Percentiles rank a stretch among this genome's conserved stretches.
These are phyloP conservation scores for Eimeria sp. DNA, from an alignment of 169 alveolate species.

Conservation along the genomic window DNA sequence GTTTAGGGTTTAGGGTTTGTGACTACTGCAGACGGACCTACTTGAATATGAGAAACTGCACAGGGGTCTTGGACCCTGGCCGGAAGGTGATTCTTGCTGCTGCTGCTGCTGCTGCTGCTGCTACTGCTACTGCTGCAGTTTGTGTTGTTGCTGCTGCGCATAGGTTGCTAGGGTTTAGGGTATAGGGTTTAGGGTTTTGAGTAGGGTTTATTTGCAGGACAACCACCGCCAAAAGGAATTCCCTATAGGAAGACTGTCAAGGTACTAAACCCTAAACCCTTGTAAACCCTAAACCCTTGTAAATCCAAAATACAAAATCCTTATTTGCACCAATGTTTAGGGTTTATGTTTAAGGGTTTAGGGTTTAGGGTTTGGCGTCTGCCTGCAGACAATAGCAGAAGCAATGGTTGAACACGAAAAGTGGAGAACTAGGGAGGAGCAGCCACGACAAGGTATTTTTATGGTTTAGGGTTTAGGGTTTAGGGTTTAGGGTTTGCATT, in stretches of 20 bases:
- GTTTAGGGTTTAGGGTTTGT: constrained; percentile 16
- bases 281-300: background rate
- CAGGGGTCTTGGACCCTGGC: constrained; percentile 34
- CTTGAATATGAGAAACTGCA: constrained; percentile 23
- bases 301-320: background rate
- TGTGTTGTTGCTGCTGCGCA: background rate
- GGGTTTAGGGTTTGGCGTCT: constrained; percentile 1
- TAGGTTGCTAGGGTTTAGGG: background rate
- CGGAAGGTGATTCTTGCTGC: background rate
- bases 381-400: constrained; percentile 29
- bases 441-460: constrained; percentile 30
- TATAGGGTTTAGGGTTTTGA: constrained; percentile 33
- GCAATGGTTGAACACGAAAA: constrained; percentile 32
- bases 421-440: constrained; percentile 1
- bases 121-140: constrained; percentile 25
- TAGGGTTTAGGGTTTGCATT: constrained; percentile 53
- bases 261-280: constrained; percentile 32
- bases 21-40: constrained; percentile 5
- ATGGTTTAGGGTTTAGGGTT: constrained; percentile 61
- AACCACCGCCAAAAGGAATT: background rate
- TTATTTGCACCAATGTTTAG: background rate
- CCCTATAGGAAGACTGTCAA: constrained; percentile 1
- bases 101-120: constrained; percentile 50
- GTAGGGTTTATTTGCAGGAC: background rate
- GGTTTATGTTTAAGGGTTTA: constrained; percentile 22